Base-by-base conservation (phyloP, 768 basidiomycete species). In the Auriscalpium microsporum region DNA sequence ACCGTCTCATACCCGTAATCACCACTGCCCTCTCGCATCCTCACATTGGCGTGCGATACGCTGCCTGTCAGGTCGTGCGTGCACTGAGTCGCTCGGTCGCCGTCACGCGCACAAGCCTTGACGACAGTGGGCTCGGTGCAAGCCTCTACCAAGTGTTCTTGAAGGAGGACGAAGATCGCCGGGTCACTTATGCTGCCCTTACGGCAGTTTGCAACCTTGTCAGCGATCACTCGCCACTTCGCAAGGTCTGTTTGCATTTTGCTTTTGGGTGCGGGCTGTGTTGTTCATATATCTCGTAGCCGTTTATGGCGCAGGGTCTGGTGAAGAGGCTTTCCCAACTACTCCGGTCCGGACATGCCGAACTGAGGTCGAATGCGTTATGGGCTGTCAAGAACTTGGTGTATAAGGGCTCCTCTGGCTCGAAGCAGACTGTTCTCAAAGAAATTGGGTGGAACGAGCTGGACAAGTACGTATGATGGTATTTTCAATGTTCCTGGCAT, bases 331-430 rank as follows among this genome's bases (percentile, higher is more conserved):
- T 94, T 9, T 78, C 84, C 33, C 72, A 78, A 49, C 70, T 93
- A 1, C 67, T 86, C 4, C 67, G 72, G 28, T 72, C 73, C 8
- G 72, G 73, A 0, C 83, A 90, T 56, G 72, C 77, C 9, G 74
- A 76, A 0, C 72, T 93, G 8, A 73, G 81, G 8, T 66, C 86
- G 33, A 91, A 83, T 58, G 81, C 86, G 0, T 64, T 94, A n/a
- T 94, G 93, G 92, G 87, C 86, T 0, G 69, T 94, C 37, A 92
- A 90, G 67, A 96, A 94, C 63, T 65, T 90, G n/a, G 65, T 91
- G 2, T 79, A 79, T 65, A 85, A 84, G 63, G 80, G 83, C 36
- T 71, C 69, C 3, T 69, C 73, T n/a, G 74, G 76, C 45, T 79
- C 80, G 50, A 93, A 90, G 68, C 71, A 71, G 44, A 71, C 75